Conservation (phyloP, 2,329 filamentous ascomycete genomes). For the Penicillium sp. region DNA sequence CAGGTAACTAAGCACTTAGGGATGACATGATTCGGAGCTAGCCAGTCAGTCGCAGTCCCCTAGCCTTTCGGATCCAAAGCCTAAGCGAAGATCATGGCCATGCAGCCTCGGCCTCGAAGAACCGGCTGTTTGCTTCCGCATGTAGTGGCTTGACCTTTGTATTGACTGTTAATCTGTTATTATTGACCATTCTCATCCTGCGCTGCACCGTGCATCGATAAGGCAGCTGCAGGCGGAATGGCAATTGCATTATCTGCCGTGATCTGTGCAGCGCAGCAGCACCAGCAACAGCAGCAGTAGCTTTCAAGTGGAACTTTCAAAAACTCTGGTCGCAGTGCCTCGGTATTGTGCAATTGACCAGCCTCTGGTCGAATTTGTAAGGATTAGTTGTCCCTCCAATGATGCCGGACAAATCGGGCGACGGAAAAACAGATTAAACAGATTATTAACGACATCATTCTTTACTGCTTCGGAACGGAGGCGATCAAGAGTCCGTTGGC, state of each 20-base stretch:
- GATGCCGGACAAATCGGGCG: background rate
- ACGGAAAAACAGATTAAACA: background rate
- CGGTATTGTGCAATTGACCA: too few species aligned
- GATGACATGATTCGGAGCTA: background rate
- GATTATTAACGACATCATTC: background rate
- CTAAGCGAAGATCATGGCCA: background rate
- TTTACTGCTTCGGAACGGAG: background rate
- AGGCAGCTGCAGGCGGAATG: constrained; percentile 23
- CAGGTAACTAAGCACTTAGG: too few species aligned
- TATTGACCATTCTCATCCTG: background rate
- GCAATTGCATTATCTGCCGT: constrained; percentile 27
- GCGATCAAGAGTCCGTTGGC: background rate
- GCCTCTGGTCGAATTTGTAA: too few species aligned
- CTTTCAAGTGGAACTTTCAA: background rate
- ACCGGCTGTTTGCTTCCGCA: background rate
- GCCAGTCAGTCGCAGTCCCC: background rate
- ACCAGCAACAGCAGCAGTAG: background rate
- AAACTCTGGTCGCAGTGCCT: background rate
- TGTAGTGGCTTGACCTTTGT: background rate
- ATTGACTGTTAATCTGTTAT: background rate
- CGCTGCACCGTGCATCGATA: constrained; percentile 12
- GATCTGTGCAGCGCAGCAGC: constrained; percentile 2
- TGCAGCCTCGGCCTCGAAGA: constrained; percentile 2
- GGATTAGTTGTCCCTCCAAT: background rate
- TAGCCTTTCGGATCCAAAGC: background rate